Base-by-base conservation (phyloP, 345 rosid species). In the Brassica cretica region DNA sequence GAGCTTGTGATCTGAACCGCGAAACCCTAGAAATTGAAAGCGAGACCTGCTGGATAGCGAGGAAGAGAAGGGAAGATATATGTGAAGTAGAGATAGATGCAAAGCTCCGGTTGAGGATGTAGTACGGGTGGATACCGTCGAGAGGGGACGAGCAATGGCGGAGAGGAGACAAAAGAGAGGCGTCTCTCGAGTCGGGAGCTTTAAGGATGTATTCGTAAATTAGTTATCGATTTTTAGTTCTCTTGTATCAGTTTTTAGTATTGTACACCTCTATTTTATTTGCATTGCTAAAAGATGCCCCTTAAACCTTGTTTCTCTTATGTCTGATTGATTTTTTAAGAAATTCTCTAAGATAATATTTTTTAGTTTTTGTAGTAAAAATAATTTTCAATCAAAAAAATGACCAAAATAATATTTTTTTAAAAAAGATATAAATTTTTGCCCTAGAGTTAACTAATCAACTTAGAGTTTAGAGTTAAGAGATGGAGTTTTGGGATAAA, bases 21-120 rank as follows among this genome's bases (percentile, higher is more conserved):
- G 75, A 80, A 82, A 82, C 82, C 85, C 84, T 75, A 76, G 71
- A 75, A 66, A 63, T 35, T 9, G 46, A 39, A 35, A 30, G 21
- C 71, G 24, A 59, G 39, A 15, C n/a, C n/a, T n/a, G n/a, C n/a
- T n/a, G 1, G 30, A 64, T 49, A 69, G 10, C n/a, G 19, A 61
- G 3, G 63, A 41, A 78, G 64, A 41, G 33, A 72, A 7, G 10
- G 19, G 19, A 49, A 39, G 46, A 39, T 68, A 60, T 3, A 7
- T 33, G 5, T 58, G 53, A 3, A 25, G 49, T 18, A 37, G 15
- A 33, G 33, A 59, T 44, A 62, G 62, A 12, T 41, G 72, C 10
- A n/a, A 21, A 59, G 49, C 16, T 72, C 78, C 64, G 78, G 68
- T 68, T 51, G 70, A 68, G 8, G 63, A 30, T 21, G 76, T 3